A percentile compares a stretch with the other conserved stretches of the same genome.
phyloP scores from a whole-genome alignment of 129 eudicot genomes.

The Kitagawia praeruptora region DNA sequence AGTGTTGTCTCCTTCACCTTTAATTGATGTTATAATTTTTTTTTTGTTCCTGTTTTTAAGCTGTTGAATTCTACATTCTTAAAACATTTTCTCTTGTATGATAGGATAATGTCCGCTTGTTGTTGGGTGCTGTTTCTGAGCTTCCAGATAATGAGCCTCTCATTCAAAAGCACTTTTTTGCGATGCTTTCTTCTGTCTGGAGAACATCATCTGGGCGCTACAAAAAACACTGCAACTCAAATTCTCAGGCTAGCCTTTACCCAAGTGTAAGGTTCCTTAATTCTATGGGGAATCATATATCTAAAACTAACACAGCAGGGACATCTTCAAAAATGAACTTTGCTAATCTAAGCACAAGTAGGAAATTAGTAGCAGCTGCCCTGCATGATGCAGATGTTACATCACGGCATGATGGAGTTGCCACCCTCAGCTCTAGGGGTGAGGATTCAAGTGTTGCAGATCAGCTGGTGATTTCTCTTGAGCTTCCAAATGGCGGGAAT shows the following conservation, averaged over 20 bases:
- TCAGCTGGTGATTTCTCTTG: constrained; percentile 49
- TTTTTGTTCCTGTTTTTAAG: background rate
- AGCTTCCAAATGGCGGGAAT: constrained; percentile 36
- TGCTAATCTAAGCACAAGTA: constrained; percentile 43
- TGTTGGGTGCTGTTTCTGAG: constrained; percentile 65
- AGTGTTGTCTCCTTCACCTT: background rate
- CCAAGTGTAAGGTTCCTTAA: constrained; percentile 23
- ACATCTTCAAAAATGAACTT: constrained; percentile 34
- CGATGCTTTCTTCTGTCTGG: constrained; percentile 66
- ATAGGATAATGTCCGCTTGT: constrained; percentile 68
- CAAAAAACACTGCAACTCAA: constrained; percentile 16
- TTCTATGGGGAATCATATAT: constrained; percentile 17
- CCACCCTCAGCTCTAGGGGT: constrained; percentile 25
- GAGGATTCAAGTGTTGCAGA: constrained; percentile 30
- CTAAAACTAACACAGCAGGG: constrained; percentile 18
- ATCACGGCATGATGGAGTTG: constrained; percentile 24
- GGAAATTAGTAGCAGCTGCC: constrained; percentile 61
- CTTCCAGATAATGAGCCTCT: constrained; percentile 72
- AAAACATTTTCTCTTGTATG: constrained; percentile 6
- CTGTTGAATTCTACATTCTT: background rate
- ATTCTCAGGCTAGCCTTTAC: constrained; percentile 21
- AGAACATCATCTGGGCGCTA: constrained; percentile 22
- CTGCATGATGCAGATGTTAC: constrained; percentile 33
- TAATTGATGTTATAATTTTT: background rate
- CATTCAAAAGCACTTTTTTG: constrained; percentile 74